Percentiles rank a stretch among this genome's conserved stretches.
Conservation (phyloP, 345 rosid genomes). For the Aurinia saxatilis region DNA sequence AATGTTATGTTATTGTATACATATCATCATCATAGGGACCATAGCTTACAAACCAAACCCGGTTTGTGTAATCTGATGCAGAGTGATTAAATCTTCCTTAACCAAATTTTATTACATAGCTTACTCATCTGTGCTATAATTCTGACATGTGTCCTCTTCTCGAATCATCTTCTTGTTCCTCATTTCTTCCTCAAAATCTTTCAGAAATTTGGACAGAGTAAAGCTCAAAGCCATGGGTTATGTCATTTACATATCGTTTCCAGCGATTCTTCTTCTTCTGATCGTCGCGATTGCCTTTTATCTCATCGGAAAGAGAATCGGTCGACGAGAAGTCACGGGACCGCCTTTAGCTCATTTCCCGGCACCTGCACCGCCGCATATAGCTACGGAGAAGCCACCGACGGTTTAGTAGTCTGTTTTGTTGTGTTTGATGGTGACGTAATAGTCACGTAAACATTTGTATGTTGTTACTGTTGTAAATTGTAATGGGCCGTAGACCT, state of each 20-base stretch:
- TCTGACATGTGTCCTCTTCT: slow-evolving; percentile 17
- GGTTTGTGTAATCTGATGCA: slow-evolving; percentile 25
- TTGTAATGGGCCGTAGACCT: too few relatives aligned
- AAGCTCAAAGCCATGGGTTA: slow-evolving; percentile 9
- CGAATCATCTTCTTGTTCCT: background rate
- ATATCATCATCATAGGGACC: slow-evolving; percentile 24
- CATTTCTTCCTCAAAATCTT: background rate
- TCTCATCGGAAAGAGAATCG: slow-evolving; percentile 18
- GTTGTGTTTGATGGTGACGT: slow-evolving; percentile 3
- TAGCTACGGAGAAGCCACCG: slow-evolving; percentile 13
- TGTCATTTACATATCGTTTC: slow-evolving; percentile 23
- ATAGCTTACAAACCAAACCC: slow-evolving; percentile 26
- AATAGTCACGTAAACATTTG: background rate
- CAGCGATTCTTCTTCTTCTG: slow-evolving; percentile 27
- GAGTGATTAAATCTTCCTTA: slow-evolving; percentile 4
- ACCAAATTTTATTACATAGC: background rate
- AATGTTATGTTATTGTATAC: slow-evolving; percentile 18
- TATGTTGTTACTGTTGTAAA: background rate
- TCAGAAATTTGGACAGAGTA: background rate
- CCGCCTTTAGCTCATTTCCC: slow-evolving; percentile 5
- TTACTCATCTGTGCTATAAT: background rate
- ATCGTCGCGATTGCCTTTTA: slow-evolving; percentile 26
- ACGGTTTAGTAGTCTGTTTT: background rate
- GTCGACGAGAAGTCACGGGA: slow-evolving; percentile 19
- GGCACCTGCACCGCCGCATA: slow-evolving; percentile 20